Evolutionary conservation across 768 basidiomycete genomes (phyloP).

Genomic region (Suillus sp.): DNA sequence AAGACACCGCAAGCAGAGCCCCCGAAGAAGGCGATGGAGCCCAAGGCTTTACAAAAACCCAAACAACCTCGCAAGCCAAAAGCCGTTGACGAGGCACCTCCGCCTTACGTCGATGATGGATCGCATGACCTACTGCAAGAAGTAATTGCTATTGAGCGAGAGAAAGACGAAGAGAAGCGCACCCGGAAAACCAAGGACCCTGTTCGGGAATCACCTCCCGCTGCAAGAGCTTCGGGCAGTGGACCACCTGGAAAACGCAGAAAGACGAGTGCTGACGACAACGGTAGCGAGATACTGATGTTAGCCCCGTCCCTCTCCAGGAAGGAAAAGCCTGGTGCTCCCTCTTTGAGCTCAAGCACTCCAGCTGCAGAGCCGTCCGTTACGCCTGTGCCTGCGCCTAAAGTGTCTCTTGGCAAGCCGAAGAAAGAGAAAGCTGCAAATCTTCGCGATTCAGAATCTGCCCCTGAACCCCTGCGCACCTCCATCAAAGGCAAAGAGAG

Average conservation of each 20-base stretch:
- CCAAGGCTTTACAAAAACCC: constrained; percentile 40
- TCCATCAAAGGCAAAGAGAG: constrained; percentile 78
- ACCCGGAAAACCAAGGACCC: constrained; percentile 45
- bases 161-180: constrained; percentile 58
- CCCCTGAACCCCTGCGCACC: constrained; percentile 34
- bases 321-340: constrained; percentile 42
- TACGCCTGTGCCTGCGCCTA: constrained; percentile 29
- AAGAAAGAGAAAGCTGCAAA: constrained; percentile 48
- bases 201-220: constrained; percentile 39
- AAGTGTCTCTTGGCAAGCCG: constrained; percentile 33
- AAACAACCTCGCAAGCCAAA: constrained; percentile 47
- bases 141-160: constrained; percentile 76
- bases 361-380: constrained; percentile 40
- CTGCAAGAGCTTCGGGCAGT: constrained; percentile 40
- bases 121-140: constrained; percentile 80
- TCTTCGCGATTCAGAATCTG: constrained; percentile 14
- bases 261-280: constrained; percentile 47
- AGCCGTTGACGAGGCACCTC: constrained; percentile 50
- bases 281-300: constrained; percentile 61
- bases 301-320: constrained; percentile 61
- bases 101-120: constrained; percentile 77
- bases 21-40: constrained; percentile 32
- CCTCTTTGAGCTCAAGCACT: constrained; percentile 44
- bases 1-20: constrained; percentile 37
- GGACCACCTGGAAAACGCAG: constrained; percentile 57